Percentiles rank a stretch among this genome's conserved stretches.
Conservation (phyloP, 148 eudicot genomes). For the Fagopyrum tataricum region DNA sequence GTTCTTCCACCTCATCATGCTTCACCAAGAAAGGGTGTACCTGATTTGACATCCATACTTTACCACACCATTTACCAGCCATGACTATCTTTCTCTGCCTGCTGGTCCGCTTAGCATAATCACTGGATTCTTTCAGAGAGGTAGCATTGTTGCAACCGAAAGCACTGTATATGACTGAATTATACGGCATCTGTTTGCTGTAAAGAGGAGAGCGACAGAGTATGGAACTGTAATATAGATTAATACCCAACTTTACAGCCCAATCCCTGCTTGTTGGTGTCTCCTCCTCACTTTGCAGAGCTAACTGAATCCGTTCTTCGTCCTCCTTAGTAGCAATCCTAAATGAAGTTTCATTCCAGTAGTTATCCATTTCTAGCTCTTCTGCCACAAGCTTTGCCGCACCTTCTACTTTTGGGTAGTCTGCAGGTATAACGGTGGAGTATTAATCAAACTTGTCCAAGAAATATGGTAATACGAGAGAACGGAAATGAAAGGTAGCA, state of each 20-base stretch:
- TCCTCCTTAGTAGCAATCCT: conserved; percentile 55
- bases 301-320: conserved; percentile 55
- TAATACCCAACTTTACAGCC: conserved; percentile 86
- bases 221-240: conserved; percentile 80
- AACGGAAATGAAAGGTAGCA: conserved; percentile 58
- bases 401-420: conserved; percentile 74
- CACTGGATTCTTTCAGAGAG: conserved; percentile 21
- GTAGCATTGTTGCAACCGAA: conserved; percentile 59
- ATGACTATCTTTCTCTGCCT: conserved; percentile 66
- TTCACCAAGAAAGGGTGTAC: conserved; percentile 73
- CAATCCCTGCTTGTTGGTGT: conserved; percentile 83
- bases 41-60: conserved; percentile 96
- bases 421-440: conserved; percentile 34
- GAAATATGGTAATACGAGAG: conserved; percentile 35
- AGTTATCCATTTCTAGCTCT: conserved; percentile 47
- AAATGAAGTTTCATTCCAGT: conserved; percentile 63
- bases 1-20: conserved; percentile 39
- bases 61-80: conserved; percentile 98
- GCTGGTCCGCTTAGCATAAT: conserved; percentile 27
- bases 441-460: neutral
- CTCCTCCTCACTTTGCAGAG: conserved; percentile 67
- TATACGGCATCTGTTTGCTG: conserved; percentile 93
- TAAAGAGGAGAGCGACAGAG: conserved; percentile 93
- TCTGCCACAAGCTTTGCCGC: conserved; percentile 76
- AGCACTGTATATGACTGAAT: conserved; percentile 61